Evolutionary conservation across 75 land plant genomes (phyloP).

Genomic region (Sequoia sempervirens): DNA sequence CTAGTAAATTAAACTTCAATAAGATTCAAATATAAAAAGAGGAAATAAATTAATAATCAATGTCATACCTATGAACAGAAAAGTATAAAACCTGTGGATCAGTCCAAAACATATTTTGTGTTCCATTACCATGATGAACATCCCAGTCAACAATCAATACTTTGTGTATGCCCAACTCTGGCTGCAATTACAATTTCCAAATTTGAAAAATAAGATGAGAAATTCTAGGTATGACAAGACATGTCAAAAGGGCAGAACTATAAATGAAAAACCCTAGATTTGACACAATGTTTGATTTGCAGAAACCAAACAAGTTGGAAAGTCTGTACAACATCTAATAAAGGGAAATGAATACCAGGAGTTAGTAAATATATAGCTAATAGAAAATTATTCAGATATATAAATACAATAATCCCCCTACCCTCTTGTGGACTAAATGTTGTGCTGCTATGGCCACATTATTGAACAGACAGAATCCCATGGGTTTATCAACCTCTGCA

Average conservation of each 20-base stretch:
- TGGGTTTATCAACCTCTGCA: constrained; percentile 76
- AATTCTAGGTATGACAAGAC: not conserved
- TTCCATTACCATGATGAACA: constrained; percentile 96
- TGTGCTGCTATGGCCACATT: constrained; percentile 89
- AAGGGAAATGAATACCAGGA: not conserved
- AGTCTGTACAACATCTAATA: not conserved
- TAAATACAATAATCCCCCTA: constrained; percentile 13
- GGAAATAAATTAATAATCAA: not conserved
- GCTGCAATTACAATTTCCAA: constrained; percentile 37
- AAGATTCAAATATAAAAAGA: not conserved
- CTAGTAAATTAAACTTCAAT: not conserved
- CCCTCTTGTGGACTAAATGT: constrained; percentile 62
- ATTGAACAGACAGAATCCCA: constrained; percentile 94
- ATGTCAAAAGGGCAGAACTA: not conserved
- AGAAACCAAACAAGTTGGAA: not conserved
- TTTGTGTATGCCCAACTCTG: constrained; percentile 58
- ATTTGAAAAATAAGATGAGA: not conserved
- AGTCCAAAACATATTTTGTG: constrained; percentile 85
- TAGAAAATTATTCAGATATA: not conserved
- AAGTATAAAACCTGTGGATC: constrained; percentile 85
- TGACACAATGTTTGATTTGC: not conserved
- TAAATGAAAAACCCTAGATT: constrained; percentile 2
- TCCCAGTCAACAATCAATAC: constrained; percentile 83
- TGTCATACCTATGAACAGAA: constrained; percentile 80
- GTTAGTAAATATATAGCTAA: not conserved